phyloP scores from a whole-genome alignment of 2,329 filamentous ascomycete species.

The Fusarium poae region DNA sequence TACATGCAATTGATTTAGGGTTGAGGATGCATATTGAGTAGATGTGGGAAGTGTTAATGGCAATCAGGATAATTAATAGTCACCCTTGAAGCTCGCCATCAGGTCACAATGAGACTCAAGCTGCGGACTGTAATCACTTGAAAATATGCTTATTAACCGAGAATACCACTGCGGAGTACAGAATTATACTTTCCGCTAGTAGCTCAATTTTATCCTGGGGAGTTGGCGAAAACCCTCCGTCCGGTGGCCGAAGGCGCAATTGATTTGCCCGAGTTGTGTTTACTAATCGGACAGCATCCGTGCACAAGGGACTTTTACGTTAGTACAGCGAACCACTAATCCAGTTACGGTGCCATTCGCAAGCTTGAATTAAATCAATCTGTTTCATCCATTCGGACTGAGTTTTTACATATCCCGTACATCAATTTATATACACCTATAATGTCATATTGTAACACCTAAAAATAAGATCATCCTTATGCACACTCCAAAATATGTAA shows the following conservation, averaged over 20 bases:
- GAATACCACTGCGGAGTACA: neutral
- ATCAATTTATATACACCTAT: no score
- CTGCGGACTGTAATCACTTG: neutral
- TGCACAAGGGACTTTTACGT: no score
- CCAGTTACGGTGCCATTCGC: no score
- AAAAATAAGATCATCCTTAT: no score
- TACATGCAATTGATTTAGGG: neutral
- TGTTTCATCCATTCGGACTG: no score
- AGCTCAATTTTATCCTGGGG: neutral
- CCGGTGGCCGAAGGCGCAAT: neutral
- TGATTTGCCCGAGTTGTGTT: neutral
- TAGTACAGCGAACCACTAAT: no score
- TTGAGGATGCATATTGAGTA: neutral
- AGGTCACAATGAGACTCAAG: neutral
- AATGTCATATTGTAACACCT: no score
- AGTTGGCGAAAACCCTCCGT: neutral
- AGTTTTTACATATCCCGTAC: no score
- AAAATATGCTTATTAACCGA: neutral
- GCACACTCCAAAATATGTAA: no score
- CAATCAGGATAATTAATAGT: neutral
- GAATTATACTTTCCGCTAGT: neutral
- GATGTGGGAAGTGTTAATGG: neutral
- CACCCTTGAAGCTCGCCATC: neutral
- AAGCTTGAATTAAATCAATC: no score
- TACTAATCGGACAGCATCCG: no score